Evolutionary conservation across 345 rosid species (phyloP).

Genomic region (Draba incana): DNA sequence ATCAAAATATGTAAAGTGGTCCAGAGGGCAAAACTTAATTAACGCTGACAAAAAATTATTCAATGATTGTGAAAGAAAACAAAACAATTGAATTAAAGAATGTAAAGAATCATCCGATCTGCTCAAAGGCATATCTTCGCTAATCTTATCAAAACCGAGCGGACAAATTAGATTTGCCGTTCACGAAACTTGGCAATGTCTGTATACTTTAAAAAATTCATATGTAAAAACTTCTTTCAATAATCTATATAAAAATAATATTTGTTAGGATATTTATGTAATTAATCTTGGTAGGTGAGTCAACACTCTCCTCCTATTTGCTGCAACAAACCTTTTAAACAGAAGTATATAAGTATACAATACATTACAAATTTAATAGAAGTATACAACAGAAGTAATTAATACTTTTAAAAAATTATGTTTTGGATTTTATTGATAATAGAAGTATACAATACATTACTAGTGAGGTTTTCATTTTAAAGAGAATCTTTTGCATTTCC

Average conservation of each 20-base stretch:
- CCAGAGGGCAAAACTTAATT: constrained; percentile 21
- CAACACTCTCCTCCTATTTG: constrained; percentile 38
- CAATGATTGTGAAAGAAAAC: constrained; percentile 26
- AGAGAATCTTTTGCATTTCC: background rate
- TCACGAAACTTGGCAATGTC: constrained; percentile 9
- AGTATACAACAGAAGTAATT: background rate
- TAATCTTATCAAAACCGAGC: constrained; percentile 5
- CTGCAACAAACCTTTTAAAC: constrained; percentile 16
- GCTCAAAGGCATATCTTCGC: constrained; percentile 10
- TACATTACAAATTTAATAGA: background rate
- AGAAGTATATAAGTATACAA: background rate
- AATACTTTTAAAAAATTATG: background rate
- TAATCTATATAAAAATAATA: constrained; percentile 1
- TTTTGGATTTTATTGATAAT: constrained; percentile 34
- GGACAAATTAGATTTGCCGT: constrained; percentile 16
- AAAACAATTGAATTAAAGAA: constrained; percentile 17
- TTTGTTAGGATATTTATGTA: constrained; percentile 28
- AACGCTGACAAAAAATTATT: constrained; percentile 26
- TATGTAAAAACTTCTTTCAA: background rate
- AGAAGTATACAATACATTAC: constrained; percentile 2
- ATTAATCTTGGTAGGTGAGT: constrained; percentile 34
- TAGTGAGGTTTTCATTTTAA: no score
- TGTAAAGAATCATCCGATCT: constrained; percentile 21
- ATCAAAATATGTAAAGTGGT: constrained; percentile 5
- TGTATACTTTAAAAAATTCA: background rate